Base-by-base conservation (phyloP, 1,284 basidiomycete genomes). In the Athelia psychrophila region DNA sequence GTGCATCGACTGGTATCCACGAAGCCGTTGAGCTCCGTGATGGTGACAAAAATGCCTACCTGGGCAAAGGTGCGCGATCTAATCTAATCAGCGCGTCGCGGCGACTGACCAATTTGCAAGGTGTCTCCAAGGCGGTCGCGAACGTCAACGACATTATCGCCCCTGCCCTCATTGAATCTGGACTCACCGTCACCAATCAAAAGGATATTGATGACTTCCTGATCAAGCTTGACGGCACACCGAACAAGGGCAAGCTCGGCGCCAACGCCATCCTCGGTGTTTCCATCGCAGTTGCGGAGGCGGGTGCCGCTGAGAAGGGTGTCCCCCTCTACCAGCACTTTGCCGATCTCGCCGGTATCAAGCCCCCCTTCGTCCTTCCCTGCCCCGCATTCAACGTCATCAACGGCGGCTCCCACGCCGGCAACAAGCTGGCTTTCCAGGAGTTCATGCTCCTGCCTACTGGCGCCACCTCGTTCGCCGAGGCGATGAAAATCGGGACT, bases 391-490 rank as follows among this genome's bases (percentile, higher is more conserved):
- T 98, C 84, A 99, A 99, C 76, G 97, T 99, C 67, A 99, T 99
- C 83, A 99, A 99, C 78, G 97, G 97, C 75, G 97, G 97, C 60
- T 98, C 95, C 60, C 97, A 99, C 74, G 97, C 97, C 54, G 97
- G 97, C 54, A 99, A 99, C 85, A 94, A 95, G 73, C 91, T 99
- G 59, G 95, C 97, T 53, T 95, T 98, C 92, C 94, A 98, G 79
- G 97, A 99, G 78, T 99, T 99, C 82, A 99, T 99, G 97, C 84
- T 99, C 62, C 83, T 98, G 59, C 96, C 97, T 60, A 97, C 94
- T 55, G 96, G 95, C 55, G 95, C 95, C 51, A 66, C 78, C 51
- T 84, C 82, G 58, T 99, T 99, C 83, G 88, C 92, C 50, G 95
- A 99, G 80, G 93, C 97, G 56, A 88, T 99, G 87, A 95, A 97